Conservation (phyloP, 495 filamentous ascomycete genomes). For the Penicillium verhagenii region DNA sequence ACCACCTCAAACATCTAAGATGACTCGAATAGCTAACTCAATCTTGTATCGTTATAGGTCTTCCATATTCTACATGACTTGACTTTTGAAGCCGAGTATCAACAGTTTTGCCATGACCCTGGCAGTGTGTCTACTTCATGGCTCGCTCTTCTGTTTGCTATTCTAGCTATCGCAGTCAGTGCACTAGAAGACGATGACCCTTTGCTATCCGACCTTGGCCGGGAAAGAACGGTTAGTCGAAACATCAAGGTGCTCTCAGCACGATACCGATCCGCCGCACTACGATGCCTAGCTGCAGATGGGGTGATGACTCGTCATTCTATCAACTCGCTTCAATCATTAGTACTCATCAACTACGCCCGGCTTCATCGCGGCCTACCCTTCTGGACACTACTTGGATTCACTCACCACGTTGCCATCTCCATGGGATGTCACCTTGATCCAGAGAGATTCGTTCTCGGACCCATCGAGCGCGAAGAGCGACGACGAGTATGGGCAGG, state of each 20-base stretch:
- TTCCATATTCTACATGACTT: slow-evolving; percentile 49
- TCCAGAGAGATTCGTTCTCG: slow-evolving; percentile 40
- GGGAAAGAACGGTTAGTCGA: slow-evolving; percentile 38
- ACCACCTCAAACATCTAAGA: background rate
- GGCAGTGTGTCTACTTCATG: slow-evolving; percentile 39
- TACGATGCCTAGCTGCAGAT: slow-evolving; percentile 46
- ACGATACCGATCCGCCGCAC: slow-evolving; percentile 43
- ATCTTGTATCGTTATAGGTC: slow-evolving; percentile 18
- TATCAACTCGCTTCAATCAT: slow-evolving; percentile 47
- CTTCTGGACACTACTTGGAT: slow-evolving; percentile 43
- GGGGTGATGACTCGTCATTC: slow-evolving; percentile 43
- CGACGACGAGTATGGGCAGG: slow-evolving; percentile 28
- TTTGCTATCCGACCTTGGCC: slow-evolving; percentile 41
- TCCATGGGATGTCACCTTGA: slow-evolving; percentile 50
- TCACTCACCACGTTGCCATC: slow-evolving; percentile 48
- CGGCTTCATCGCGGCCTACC: slow-evolving; percentile 40
- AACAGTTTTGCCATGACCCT: slow-evolving; percentile 44
- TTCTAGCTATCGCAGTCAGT: slow-evolving; percentile 44
- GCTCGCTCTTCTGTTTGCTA: slow-evolving; percentile 46
- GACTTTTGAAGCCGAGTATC: slow-evolving; percentile 48
- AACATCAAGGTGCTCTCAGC: slow-evolving; percentile 43
- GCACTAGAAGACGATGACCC: slow-evolving; percentile 45
- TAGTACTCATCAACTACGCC: slow-evolving; percentile 46
- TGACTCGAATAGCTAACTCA: background rate
- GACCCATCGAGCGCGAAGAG: slow-evolving; percentile 46